These are phyloP conservation scores for Entonaema liquescens DNA, from an alignment of 495 filamentous ascomycete genomes.

Conservation along the genomic window DNA sequence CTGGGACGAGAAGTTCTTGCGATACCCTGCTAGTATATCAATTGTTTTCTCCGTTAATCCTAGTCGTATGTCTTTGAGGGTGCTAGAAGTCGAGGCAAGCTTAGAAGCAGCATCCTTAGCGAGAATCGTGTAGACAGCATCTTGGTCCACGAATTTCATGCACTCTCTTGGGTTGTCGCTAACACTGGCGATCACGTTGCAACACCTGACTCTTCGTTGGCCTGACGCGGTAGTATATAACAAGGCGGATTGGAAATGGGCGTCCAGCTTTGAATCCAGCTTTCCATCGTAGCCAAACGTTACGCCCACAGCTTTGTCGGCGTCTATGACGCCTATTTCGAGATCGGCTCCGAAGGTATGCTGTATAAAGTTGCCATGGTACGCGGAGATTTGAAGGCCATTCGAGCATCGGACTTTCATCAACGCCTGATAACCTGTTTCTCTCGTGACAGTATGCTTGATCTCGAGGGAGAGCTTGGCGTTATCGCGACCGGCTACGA, in stretches of 20 bases:
- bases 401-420: slow-evolving; percentile 99
- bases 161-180: slow-evolving; percentile 83
- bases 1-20: slow-evolving; percentile 82
- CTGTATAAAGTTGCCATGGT: slow-evolving; percentile 96
- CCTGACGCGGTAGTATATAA: slow-evolving; percentile 93
- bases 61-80: slow-evolving; percentile 86
- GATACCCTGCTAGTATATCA: slow-evolving; percentile 91
- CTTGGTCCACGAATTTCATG: slow-evolving; percentile 93
- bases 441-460: slow-evolving; percentile 84
- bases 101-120: slow-evolving; percentile 92
- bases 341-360: slow-evolving; percentile 94
- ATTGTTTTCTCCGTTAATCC: slow-evolving; percentile 90
- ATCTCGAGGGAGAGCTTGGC: slow-evolving; percentile 87
- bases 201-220: slow-evolving; percentile 89
- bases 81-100: slow-evolving; percentile 71
- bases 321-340: slow-evolving; percentile 91
- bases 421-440: slow-evolving; percentile 94
- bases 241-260: slow-evolving; percentile 95
- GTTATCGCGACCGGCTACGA: slow-evolving; percentile 83
- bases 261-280: slow-evolving; percentile 92
- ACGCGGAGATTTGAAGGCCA: slow-evolving; percentile 90
- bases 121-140: slow-evolving; percentile 85
- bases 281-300: slow-evolving; percentile 98
- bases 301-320: slow-evolving; percentile 91
- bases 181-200: slow-evolving; percentile 91